Conservation (phyloP, 441 rosid genomes). For the Omphalea diandra region DNA sequence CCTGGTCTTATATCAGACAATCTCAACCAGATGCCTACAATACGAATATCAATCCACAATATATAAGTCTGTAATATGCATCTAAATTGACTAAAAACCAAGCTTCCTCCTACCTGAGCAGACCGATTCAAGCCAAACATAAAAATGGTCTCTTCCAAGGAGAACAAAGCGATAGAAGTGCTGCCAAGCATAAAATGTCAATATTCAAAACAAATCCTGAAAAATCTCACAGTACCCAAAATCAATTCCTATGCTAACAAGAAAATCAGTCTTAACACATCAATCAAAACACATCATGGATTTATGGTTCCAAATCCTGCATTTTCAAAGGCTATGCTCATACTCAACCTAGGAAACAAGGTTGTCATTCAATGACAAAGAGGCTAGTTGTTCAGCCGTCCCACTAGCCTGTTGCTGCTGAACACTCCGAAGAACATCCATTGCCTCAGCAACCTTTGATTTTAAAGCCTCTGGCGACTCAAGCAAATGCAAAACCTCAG, state of each 20-base stretch:
- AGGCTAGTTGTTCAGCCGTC: slow-evolving; percentile 63
- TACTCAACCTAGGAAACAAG: slow-evolving; percentile 42
- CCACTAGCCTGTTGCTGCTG: slow-evolving; percentile 62
- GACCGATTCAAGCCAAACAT: background rate
- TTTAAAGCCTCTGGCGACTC: slow-evolving; percentile 83
- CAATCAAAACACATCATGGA: slow-evolving; percentile 12
- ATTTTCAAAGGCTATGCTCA: slow-evolving; percentile 9
- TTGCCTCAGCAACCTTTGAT: slow-evolving; percentile 82
- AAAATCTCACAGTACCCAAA: slow-evolving; percentile 14
- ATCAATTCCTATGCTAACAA: slow-evolving; percentile 12
- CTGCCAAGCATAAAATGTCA: background rate
- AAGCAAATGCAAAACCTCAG: too few relatives aligned
- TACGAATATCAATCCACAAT: background rate
- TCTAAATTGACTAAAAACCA: background rate
- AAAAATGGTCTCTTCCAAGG: background rate
- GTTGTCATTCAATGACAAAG: slow-evolving; percentile 64
- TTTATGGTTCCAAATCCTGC: slow-evolving; percentile 11
- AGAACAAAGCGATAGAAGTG: background rate
- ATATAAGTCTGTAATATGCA: background rate
- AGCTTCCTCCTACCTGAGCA: background rate
- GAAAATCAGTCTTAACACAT: slow-evolving; percentile 16
- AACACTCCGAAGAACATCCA: slow-evolving; percentile 88
- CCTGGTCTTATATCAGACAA: background rate
- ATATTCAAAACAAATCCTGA: slow-evolving; percentile 11
- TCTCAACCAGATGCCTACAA: background rate